Base-by-base conservation (phyloP, 148 eudicot species). In the Camellia granthamiana region DNA sequence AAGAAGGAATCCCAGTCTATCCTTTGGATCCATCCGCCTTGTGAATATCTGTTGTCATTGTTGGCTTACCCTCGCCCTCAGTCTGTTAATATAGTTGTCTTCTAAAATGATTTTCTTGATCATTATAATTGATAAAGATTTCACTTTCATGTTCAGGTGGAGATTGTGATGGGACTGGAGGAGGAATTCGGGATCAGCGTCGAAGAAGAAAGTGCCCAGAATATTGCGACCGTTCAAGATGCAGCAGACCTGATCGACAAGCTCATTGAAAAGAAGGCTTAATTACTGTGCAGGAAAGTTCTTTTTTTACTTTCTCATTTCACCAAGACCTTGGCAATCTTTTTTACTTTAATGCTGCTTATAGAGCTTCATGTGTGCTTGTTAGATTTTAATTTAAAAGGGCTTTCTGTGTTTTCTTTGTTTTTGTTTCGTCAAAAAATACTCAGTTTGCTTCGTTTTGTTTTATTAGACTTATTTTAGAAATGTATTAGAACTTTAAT, bases 81-180 rank as follows among this genome's bases (percentile, higher is more conserved):
- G 38, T 1, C 38, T 30, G 38, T 30, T 30, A 30, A 30, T 30
- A 30, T 30, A 30, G 38, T 0, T 51, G 6, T 9, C 23, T 44
- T 69, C 8, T 7, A 18, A 44, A 16, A 1, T 46, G 30, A 47
- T 21, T 11, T 47, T 19, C 55, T 70, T 5, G 41, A 46, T 70
- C 19, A 9, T 70, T 46, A 9, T 18, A 9, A 44, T 52, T 0
- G 14, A 69, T 44, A 18, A 46, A 8, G 14, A 70, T 23, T 54
- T 49, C 18, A 23, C 69, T 23, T 69, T 51, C n/a, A 13, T 9
- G 13, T 10, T 16, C 84, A 87, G 89, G 89, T 87, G 58, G 89
- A 87, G 75, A 84, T 87, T 72, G 87, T 87, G 44, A 87, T 87
- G 89, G 89, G 81, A 51, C 84, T 87, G 2, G 89, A 87, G 69